Base-by-base conservation (phyloP, 1,139 yeast genomes). In the Ogataea hybrid region DNA sequence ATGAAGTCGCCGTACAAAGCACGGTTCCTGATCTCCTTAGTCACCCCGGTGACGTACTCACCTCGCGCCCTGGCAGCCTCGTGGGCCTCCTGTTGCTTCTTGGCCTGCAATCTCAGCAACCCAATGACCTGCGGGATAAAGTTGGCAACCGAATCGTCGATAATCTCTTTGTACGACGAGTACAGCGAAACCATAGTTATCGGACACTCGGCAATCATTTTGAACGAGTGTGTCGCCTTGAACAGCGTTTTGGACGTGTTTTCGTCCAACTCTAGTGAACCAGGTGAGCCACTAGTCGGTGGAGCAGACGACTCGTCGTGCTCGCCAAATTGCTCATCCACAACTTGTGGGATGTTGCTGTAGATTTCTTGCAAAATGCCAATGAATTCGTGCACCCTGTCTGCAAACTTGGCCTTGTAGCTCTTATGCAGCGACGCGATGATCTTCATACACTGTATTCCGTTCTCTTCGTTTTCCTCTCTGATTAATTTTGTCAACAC, bases 171-270 rank as follows among this genome's bases (percentile, higher is more conserved):
- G 65, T 90, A 90, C 0, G 96, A 82, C 1, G 96, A 85, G 56
- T 87, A 88, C 41, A 94, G 71, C 6, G 96, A 79, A 2, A 94
- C 98, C 79, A 94, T 86, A 8, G 96, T 90, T 31, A 94, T 90
- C 6, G 99, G 99, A 60, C 97, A 90, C 63, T 94, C 99, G 0
- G 97, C 89, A 46, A 92, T 73, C 9, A 94, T 88, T 59, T 89
- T 90, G 70, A 92, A 92, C 2, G 97, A 89, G 56, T 64, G 71
- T 75, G 86, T 77, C 10, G 94, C 83, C 50, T 74, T 75, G 42
- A 70, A 62, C 28, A 77, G 70, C 3, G 68, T 59, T 46, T 74
- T 74, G 3, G 54, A 35, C 14, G 71, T 45, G 9, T 64, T 53
- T 5, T 62, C 53, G 6, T 72, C 77, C 36, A 70, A 62, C 2